Conservation (phyloP, 2,329 filamentous ascomycete species). For the Alternaria brassicae region DNA sequence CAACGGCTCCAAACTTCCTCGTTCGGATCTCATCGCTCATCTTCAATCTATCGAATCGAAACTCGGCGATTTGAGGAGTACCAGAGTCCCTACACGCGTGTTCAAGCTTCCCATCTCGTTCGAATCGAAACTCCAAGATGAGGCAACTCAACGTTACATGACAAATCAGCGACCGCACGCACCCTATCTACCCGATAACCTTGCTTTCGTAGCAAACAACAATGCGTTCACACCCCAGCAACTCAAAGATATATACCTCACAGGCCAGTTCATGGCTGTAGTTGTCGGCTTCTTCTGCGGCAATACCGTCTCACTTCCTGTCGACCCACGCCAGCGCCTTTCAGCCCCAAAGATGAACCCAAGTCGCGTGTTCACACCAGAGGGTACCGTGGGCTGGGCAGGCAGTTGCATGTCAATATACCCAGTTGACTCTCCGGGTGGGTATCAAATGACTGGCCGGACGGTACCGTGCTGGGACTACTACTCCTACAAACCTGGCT, state of each 20-base stretch:
- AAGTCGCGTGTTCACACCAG: constrained; percentile 63
- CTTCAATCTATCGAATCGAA: constrained; percentile 51
- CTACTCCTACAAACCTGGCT: constrained; percentile 60
- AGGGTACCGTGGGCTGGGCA: constrained; percentile 63
- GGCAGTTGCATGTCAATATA: constrained; percentile 63
- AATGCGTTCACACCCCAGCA: constrained; percentile 61
- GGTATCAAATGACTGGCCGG: constrained; percentile 62
- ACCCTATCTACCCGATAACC: constrained; percentile 68
- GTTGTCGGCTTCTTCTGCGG: constrained; percentile 64
- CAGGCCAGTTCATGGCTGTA: constrained; percentile 60
- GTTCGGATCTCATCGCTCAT: constrained; percentile 47
- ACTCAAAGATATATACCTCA: constrained; percentile 60
- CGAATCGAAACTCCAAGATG: constrained; percentile 53
- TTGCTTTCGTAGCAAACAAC: constrained; percentile 64
- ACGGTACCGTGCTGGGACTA: constrained; percentile 63
- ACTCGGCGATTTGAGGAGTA: constrained; percentile 52
- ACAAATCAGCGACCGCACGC: constrained; percentile 68
- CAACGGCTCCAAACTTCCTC: constrained; percentile 48
- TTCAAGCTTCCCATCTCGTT: constrained; percentile 56
- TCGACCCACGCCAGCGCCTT: constrained; percentile 63
- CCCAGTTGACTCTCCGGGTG: constrained; percentile 64
- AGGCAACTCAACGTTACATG: constrained; percentile 66
- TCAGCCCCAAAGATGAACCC: constrained; percentile 65
- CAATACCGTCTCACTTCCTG: constrained; percentile 60
- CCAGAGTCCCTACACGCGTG: constrained; percentile 52